Percentiles rank a stretch among this genome's conserved stretches.
These are phyloP conservation scores for Xerocomus brunneocitrinus DNA, from an alignment of 768 basidiomycete species.

Conservation along the genomic window DNA sequence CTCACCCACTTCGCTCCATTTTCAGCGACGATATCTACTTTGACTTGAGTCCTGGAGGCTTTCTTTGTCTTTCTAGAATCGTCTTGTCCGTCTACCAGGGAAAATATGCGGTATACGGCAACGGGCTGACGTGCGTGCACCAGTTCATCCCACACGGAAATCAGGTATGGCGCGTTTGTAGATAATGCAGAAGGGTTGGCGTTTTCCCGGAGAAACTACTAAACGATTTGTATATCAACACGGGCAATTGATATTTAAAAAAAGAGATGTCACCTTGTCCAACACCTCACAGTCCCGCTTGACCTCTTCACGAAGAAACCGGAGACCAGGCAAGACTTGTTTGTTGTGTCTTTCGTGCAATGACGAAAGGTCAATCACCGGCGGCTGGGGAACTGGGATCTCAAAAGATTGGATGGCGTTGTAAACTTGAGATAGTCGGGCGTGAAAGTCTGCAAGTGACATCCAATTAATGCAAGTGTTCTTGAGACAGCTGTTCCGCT, in stretches of 20 bases:
- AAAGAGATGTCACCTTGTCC: conserved; percentile 31
- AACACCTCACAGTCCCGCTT: conserved; percentile 40
- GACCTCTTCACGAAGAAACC: conserved; percentile 39
- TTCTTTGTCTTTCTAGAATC: not conserved
- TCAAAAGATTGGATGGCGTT: conserved; percentile 19
- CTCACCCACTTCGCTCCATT: conserved; percentile 76
- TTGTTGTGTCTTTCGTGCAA: conserved; percentile 1
- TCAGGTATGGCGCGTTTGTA: conserved; percentile 76
- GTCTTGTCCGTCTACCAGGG: not conserved
- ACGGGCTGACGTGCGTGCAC: conserved; percentile 55
- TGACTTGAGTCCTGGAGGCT: conserved; percentile 34
- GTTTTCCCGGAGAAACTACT: conserved; percentile 58
- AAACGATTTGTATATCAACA: conserved; percentile 14
- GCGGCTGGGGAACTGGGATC: conserved; percentile 17
- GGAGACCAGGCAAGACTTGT: conserved; percentile 36
- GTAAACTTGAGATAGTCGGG: conserved; percentile 3
- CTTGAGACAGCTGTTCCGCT: too few relatives aligned
- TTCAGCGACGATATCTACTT: conserved; percentile 79
- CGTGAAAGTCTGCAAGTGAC: not conserved
- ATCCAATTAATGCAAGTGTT: not conserved
- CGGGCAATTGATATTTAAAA: not conserved
- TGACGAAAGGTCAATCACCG: conserved; percentile 29
- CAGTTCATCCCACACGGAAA: conserved; percentile 81
- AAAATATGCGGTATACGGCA: conserved; percentile 47
- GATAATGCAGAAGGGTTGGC: conserved; percentile 39